Percentiles rank a stretch among this genome's conserved stretches.
Conservation (phyloP, 148 eudicot species). For the Talinum fruticosum region DNA sequence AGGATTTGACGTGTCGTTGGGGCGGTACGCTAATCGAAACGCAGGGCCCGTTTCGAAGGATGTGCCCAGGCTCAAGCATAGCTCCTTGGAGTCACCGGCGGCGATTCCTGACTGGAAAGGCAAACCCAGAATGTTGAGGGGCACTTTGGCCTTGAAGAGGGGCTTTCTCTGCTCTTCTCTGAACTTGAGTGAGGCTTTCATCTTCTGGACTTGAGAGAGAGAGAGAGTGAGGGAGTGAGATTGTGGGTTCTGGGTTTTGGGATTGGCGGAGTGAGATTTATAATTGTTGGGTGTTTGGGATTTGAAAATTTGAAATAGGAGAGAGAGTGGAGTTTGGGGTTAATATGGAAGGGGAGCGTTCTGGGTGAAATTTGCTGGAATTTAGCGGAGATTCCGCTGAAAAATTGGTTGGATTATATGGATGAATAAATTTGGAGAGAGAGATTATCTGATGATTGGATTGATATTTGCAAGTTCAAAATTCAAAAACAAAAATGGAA, state of each 20-base stretch:
- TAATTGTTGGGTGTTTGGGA: background rate
- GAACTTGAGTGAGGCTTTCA: constrained; percentile 88
- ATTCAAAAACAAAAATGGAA: background rate
- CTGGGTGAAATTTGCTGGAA: background rate
- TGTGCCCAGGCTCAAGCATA: constrained; percentile 50
- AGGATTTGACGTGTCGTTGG: constrained; percentile 64
- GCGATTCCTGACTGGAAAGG: constrained; percentile 68
- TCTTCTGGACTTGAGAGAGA: constrained; percentile 3
- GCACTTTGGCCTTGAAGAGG: constrained; percentile 67
- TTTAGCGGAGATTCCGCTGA: constrained; percentile 18
- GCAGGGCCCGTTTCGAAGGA: constrained; percentile 73
- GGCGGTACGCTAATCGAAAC: constrained; percentile 64
- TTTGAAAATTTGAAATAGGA: background rate
- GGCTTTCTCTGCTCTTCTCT: constrained; percentile 75
- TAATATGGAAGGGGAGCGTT: constrained; percentile 7
- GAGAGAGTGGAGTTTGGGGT: background rate
- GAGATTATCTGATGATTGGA: background rate
- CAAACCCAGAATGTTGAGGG: constrained; percentile 52
- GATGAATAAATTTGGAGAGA: background rate
- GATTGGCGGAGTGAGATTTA: background rate
- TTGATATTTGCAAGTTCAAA: background rate
- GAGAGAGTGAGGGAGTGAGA: background rate
- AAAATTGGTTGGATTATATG: background rate
- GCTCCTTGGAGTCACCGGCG: constrained; percentile 72
- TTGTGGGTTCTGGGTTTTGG: background rate